Base-by-base conservation (phyloP, 2,329 filamentous ascomycete species). In the Ceratocystis ficicola region DNA sequence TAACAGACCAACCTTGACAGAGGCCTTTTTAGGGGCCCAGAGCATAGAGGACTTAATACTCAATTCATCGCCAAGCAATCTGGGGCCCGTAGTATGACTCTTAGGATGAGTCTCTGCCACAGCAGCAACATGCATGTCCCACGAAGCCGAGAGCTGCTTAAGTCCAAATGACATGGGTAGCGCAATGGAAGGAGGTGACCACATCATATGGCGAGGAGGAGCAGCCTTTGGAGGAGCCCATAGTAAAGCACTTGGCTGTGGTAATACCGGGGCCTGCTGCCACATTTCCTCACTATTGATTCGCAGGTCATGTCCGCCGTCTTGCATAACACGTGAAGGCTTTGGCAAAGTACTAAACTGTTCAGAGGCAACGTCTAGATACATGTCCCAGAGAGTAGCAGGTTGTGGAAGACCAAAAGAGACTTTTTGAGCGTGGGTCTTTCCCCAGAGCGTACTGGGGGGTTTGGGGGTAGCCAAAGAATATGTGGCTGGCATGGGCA, bases 371-470 rank as follows among this genome's bases (percentile, higher is more conserved):
- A 46, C 30, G 36, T 41, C 36, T n/a, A 65, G 17, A 36, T 67
- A 67, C 63, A 65, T 67, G 32, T 62, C 48, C 66, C 66, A 68
- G 2, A 57, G n/a, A 46, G 12, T 30, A n/a, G 59, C 32, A 44
- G 64, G 30, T 44, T 68, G 60, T 10, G 66, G 44, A 17, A 68
- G 64, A 12, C 66, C 66, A 61, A 63, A 63, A 2, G 46, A 48
- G 5, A 48, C 8, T 15, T 28, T 64, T 12, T 61, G 41, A 44
- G 32, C 30, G 36, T 36, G 2, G 7, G 55, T 20, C 44, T 61
- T 30, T 17, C 36, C 20, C 66, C 66, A 67, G 3, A 67, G 57
- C 66, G 62, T 61, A 36, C 44, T 50, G n/a, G 5, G n/a, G 48
- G 25, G 22, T 8, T 62, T 28, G 8, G 57, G 44, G 36, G 17